These are phyloP conservation scores for Ambrosia trifida DNA, from an alignment of 129 eudicot genomes.

Conservation along the genomic window DNA sequence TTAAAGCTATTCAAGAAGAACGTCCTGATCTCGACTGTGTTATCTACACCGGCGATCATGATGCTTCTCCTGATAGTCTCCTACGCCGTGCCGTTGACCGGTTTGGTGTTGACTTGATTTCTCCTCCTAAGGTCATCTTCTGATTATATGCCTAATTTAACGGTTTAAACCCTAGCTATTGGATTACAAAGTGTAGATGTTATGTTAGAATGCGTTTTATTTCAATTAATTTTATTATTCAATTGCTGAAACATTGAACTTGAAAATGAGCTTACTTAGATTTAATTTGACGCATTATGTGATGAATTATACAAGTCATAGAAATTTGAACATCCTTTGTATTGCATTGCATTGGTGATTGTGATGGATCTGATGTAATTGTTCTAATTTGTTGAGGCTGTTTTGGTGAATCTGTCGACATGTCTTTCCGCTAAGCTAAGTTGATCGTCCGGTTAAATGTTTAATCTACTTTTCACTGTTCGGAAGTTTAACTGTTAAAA, in stretches of 20 bases:
- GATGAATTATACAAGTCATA: too few relatives aligned
- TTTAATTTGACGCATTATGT: constrained; percentile 15
- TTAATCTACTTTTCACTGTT: neutral
- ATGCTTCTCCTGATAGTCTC: constrained; percentile 73
- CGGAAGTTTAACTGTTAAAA: neutral
- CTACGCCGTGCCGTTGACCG: constrained; percentile 76
- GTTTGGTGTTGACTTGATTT: constrained; percentile 71
- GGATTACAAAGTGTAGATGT: constrained; percentile 10
- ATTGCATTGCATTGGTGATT: constrained; percentile 7
- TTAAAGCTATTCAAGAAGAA: constrained; percentile 81
- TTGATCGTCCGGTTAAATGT: neutral
- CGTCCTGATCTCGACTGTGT: constrained; percentile 76
- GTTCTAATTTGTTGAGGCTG: constrained; percentile 6
- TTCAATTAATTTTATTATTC: neutral
- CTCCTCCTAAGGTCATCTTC: constrained; percentile 60
- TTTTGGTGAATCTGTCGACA: neutral
- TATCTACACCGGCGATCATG: constrained; percentile 87
- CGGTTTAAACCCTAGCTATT: constrained; percentile 16
- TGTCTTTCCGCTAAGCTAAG: constrained; percentile 2
- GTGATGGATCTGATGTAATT: constrained; percentile 14
- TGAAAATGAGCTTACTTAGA: neutral
- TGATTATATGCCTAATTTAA: constrained; percentile 7
- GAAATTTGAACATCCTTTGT: neutral
- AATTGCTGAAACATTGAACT: neutral
- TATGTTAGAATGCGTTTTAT: neutral